Percentiles rank a stretch among this genome's conserved stretches.
Evolutionary conservation across 345 rosid genomes (phyloP).

Genomic region (Murraya paniculata): DNA sequence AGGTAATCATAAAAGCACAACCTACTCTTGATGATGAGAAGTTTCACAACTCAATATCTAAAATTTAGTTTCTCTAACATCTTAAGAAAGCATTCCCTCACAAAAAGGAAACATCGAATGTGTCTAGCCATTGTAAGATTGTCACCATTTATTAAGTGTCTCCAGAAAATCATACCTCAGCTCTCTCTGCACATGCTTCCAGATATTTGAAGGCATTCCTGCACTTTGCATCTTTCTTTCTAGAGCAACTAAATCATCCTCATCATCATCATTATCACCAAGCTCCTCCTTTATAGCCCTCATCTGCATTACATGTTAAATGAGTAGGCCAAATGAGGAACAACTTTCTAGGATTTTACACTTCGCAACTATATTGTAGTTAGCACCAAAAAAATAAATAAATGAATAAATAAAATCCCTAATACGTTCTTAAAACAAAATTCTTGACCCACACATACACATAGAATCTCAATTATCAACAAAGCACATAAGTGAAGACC

Average conservation of each 20-base stretch:
- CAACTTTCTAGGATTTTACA: neutral
- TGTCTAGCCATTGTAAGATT: neutral
- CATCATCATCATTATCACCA: conserved; percentile 98
- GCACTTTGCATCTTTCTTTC: conserved; percentile 98
- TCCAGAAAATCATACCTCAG: conserved; percentile 53
- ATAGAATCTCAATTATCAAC: neutral
- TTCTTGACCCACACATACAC: neutral
- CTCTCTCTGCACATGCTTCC: conserved; percentile 99
- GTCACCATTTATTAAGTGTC: neutral
- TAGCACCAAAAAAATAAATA: too few relatives aligned
- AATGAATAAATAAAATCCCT: neutral
- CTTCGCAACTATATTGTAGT: neutral
- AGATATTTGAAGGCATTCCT: conserved; percentile 89
- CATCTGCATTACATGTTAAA: conserved; percentile 54
- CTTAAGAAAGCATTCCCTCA: neutral
- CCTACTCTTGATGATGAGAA: neutral
- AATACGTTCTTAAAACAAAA: neutral
- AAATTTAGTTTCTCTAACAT: neutral
- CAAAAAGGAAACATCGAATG: neutral
- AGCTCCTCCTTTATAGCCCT: conserved; percentile 99
- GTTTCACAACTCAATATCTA: neutral
- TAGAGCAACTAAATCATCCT: conserved; percentile 91
- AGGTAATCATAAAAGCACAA: neutral
- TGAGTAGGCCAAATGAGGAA: conserved; percentile 10
- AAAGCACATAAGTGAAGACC: neutral